Evolutionary conservation across 495 filamentous ascomycete genomes (phyloP).

Genomic region (Hyaloscypha finlandica): DNA sequence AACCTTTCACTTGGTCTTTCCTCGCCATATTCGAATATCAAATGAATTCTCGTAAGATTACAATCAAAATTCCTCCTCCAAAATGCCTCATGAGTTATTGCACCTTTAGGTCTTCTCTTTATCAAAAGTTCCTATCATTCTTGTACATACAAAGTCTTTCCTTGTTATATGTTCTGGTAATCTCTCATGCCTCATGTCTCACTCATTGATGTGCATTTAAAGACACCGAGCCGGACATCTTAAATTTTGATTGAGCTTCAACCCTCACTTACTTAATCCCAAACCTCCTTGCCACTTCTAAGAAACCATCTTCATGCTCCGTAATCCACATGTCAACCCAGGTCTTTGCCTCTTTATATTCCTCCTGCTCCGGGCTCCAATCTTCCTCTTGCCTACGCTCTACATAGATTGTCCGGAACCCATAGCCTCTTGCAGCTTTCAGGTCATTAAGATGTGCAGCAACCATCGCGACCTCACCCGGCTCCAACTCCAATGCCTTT

Average conservation of each 20-base stretch:
- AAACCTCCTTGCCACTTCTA: slow-evolving; percentile 53
- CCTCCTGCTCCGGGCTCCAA: slow-evolving; percentile 52
- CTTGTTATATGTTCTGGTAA: too few relatives aligned
- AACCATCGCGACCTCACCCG: slow-evolving; percentile 71
- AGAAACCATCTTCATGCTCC: slow-evolving; percentile 51
- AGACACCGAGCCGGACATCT: neutral
- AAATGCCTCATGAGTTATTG: too few relatives aligned
- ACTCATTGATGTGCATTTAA: too few relatives aligned
- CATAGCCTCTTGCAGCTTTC: slow-evolving; percentile 61
- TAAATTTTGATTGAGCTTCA: neutral
- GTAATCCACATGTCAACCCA: slow-evolving; percentile 68
- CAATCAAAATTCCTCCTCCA: too few relatives aligned
- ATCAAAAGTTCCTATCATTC: too few relatives aligned
- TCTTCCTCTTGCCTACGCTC: slow-evolving; percentile 66
- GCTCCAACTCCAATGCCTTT: slow-evolving; percentile 53
- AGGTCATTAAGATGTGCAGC: slow-evolving; percentile 74
- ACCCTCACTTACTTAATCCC: slow-evolving; percentile 29
- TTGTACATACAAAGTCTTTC: too few relatives aligned
- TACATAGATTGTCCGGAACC: slow-evolving; percentile 75
- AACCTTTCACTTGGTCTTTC: too few relatives aligned
- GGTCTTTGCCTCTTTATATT: slow-evolving; percentile 51
- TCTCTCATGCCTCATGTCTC: neutral
- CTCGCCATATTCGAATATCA: too few relatives aligned
- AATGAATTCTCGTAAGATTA: too few relatives aligned
- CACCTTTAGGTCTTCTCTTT: too few relatives aligned